Evolutionary conservation across 495 filamentous ascomycete species (phyloP).

Genomic region (Thozetella sp.): DNA sequence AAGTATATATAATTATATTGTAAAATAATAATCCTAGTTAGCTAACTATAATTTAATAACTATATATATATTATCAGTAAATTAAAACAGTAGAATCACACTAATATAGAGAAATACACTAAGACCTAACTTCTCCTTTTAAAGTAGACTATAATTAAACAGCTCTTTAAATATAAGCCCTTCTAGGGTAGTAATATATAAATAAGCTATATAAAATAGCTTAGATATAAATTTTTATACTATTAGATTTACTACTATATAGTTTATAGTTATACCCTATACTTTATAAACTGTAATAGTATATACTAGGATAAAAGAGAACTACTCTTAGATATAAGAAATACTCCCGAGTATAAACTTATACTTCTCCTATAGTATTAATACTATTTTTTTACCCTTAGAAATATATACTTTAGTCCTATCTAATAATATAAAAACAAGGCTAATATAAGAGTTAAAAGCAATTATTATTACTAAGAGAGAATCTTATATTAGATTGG

Average conservation of each 20-base stretch:
- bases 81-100: no score
- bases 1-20: no score
- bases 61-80: no score
- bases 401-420: not conserved
- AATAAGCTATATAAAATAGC: not conserved
- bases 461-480: no score
- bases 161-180: not conserved
- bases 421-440: not conserved
- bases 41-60: no score
- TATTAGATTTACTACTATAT: not conserved
- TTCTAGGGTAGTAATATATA: not conserved
- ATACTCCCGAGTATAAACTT: not conserved
- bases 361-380: not conserved
- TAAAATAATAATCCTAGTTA: no score
- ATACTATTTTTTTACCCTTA: not conserved
- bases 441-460: not conserved
- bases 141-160: not conserved
- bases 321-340: not conserved
- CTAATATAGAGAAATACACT: no score
- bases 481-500: not conserved
- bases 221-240: not conserved
- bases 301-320: not conserved
- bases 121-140: no score
- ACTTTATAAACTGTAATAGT: not conserved
- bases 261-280: not conserved